Percentiles rank a stretch among this genome's conserved stretches.
Evolutionary conservation across 2,329 filamentous ascomycete genomes (phyloP).

Genomic region (Beauveria scarabaeidicola): DNA sequence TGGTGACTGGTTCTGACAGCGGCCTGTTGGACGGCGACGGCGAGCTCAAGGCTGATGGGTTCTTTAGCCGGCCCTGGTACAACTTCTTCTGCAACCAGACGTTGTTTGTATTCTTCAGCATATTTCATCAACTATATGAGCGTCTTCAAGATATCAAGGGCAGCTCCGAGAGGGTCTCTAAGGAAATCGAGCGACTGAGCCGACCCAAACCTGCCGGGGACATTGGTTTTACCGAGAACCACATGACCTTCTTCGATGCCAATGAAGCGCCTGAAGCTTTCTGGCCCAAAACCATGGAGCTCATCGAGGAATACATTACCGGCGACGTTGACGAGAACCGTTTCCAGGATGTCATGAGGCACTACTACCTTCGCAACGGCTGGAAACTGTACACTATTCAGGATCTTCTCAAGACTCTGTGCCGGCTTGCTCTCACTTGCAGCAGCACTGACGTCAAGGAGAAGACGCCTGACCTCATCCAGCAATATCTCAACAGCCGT

Average conservation of each 20-base stretch:
- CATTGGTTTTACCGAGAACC: constrained; percentile 74
- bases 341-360: constrained; percentile 83
- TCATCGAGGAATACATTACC: constrained; percentile 80
- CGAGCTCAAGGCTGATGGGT: constrained; percentile 66
- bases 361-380: constrained; percentile 83
- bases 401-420: constrained; percentile 74
- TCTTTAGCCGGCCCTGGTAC: constrained; percentile 72
- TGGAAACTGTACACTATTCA: constrained; percentile 93
- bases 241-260: constrained; percentile 66
- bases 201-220: constrained; percentile 73
- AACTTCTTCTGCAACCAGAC: constrained; percentile 88
- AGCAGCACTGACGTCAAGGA: constrained; percentile 83
- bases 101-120: constrained; percentile 89
- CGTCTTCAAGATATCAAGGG: constrained; percentile 78
- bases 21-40: constrained; percentile 46
- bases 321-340: constrained; percentile 73
- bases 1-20: constrained; percentile 41
- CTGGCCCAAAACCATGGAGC: constrained; percentile 75
- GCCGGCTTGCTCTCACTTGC: constrained; percentile 73
- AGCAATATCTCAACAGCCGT: constrained; percentile 75
- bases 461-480: constrained; percentile 83
- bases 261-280: constrained; percentile 56
- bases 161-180: constrained; percentile 62
- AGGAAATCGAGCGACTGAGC: constrained; percentile 65
- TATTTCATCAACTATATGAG: constrained; percentile 85